Evolutionary conservation across 2,329 filamentous ascomycete species (phyloP).

Genomic region (Sphaceloma murrayae): DNA sequence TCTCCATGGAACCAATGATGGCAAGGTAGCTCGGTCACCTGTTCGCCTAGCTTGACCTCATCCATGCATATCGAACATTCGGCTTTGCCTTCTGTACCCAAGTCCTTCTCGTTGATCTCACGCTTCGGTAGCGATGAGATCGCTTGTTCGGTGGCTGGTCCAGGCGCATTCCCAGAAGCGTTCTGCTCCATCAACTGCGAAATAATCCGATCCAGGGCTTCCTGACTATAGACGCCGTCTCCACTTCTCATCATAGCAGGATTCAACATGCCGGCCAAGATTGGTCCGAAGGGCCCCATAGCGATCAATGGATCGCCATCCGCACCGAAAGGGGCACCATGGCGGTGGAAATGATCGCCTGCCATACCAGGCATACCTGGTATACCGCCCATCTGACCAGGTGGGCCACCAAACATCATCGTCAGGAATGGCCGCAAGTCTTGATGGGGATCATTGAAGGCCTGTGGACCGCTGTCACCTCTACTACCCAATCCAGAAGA

Average conservation of each 20-base stretch:
- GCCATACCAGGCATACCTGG: conserved; percentile 1
- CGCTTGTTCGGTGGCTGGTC: conserved; percentile 66
- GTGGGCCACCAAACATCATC: conserved; percentile 17
- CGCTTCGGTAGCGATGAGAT: conserved; percentile 61
- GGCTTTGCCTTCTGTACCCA: conserved; percentile 56
- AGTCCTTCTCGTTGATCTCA: conserved; percentile 57
- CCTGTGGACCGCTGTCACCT: conserved; percentile 38
- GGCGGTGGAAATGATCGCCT: conserved; percentile 9
- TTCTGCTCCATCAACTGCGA: conserved; percentile 81
- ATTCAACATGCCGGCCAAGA: conserved; percentile 39
- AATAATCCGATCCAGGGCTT: conserved; percentile 81
- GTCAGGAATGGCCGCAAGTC: conserved; percentile 1
- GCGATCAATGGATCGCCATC: conserved; percentile 22
- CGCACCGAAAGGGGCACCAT: conserved; percentile 10
- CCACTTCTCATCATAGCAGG: conserved; percentile 44
- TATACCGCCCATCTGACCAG: conserved; percentile 1
- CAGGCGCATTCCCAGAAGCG: conserved; percentile 64
- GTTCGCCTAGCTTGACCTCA: conserved; percentile 60
- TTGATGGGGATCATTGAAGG: conserved; percentile 12
- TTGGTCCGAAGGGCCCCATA: conserved; percentile 33
- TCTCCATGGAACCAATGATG: conserved; percentile 86
- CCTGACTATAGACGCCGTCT: conserved; percentile 83
- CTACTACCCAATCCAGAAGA: too few species aligned
- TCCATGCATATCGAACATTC: conserved; percentile 97
- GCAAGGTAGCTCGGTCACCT: conserved; percentile 72